These are phyloP conservation scores for Fonsecaea pedrosoi DNA, from an alignment of 2,329 filamentous ascomycete species.

Conservation along the genomic window DNA sequence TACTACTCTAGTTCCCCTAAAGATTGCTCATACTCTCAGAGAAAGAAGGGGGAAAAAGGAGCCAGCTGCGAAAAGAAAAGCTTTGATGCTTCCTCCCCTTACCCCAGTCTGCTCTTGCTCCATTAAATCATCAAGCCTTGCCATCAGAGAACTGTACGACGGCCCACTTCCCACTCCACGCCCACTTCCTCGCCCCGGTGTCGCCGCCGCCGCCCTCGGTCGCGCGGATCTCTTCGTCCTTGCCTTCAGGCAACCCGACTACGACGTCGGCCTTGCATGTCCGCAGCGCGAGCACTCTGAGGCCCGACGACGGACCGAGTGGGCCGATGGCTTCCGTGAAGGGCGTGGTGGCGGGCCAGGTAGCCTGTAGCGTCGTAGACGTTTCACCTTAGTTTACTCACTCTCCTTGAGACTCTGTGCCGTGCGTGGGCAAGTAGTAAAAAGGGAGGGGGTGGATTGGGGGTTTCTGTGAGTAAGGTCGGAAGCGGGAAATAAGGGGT, in stretches of 20 bases:
- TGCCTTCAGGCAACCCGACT: slow-evolving; percentile 80
- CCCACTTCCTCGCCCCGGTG: slow-evolving; percentile 78
- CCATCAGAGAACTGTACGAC: slow-evolving; percentile 85
- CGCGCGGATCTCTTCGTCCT: slow-evolving; percentile 78
- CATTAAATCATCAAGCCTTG: slow-evolving; percentile 50
- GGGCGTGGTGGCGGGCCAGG: slow-evolving; percentile 86
- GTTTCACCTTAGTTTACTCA: slow-evolving; percentile 5
- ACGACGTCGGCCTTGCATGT: slow-evolving; percentile 98
- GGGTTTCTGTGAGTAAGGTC: not conserved
- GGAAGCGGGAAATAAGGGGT: not conserved
- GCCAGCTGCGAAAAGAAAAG: not conserved
- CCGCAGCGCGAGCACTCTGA: slow-evolving; percentile 84
- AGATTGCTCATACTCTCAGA: not conserved
- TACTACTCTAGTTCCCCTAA: not conserved
- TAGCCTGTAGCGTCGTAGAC: slow-evolving; percentile 57
- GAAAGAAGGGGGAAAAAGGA: not conserved
- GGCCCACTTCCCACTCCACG: slow-evolving; percentile 95
- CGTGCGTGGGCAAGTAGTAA: not conserved
- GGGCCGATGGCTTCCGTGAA: slow-evolving; percentile 86
- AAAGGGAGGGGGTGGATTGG: not conserved
- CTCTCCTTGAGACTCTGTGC: not conserved
- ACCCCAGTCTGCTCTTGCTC: not conserved
- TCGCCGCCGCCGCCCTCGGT: slow-evolving; percentile 74
- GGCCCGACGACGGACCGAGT: slow-evolving; percentile 74
- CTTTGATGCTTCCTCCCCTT: too few species aligned